A percentile compares a stretch with the other conserved stretches of the same genome.
Conservation (phyloP, 202 grass and related monocot genomes). For the Panicum virgatum region DNA sequence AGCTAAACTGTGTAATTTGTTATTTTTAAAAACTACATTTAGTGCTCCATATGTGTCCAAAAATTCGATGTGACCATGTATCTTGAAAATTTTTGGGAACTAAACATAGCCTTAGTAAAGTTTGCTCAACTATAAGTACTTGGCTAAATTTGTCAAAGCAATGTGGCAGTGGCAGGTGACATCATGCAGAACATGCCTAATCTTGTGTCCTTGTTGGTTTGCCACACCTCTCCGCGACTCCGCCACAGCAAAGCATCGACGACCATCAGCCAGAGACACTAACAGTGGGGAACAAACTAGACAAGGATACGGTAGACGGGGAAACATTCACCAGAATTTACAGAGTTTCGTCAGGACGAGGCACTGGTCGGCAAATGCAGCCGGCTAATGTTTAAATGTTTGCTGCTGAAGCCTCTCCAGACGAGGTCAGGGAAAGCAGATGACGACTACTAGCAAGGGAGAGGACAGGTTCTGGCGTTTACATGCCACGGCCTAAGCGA, state of each 20-base stretch:
- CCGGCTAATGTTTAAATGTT: background rate
- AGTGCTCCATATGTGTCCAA: too few species aligned
- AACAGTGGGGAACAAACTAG: background rate
- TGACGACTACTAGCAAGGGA: background rate
- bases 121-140: too few species aligned
- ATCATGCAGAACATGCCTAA: too few species aligned
- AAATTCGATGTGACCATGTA: too few species aligned
- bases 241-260: background rate
- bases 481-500: slow-evolving; percentile 5
- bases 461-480: background rate
- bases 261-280: background rate
- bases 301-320: background rate
- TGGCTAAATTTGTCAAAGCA: too few species aligned
- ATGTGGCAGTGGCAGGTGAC: too few species aligned
- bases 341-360: background rate
- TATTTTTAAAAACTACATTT: too few species aligned
- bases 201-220: too few species aligned
- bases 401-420: background rate
- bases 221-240: too few species aligned
- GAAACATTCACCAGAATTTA: slow-evolving; percentile 17
- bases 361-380: background rate
- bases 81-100: too few species aligned
- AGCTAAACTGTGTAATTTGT: too few species aligned
- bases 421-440: slow-evolving; percentile 1
- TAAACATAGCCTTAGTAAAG: too few species aligned